Conservation (phyloP, 192 early-diverging fungal genomes). For the Backusella morwellensis region DNA sequence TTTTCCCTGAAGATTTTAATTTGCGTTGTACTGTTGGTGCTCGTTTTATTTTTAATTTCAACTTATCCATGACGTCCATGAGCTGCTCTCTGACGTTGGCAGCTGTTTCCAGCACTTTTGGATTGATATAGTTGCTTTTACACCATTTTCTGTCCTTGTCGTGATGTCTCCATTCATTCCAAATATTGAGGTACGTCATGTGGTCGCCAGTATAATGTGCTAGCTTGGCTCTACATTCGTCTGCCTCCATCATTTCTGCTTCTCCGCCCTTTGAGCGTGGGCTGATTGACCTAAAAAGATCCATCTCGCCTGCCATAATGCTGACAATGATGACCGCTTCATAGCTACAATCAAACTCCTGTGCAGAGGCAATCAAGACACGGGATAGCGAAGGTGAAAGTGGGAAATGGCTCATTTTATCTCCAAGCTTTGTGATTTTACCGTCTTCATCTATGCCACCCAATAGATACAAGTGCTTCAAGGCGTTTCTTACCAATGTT, state of each 20-base stretch:
- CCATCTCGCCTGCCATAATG: slow-evolving; percentile 85
- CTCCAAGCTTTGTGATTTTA: slow-evolving; percentile 77
- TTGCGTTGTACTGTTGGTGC: slow-evolving; percentile 12
- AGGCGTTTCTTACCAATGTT: slow-evolving; percentile 75
- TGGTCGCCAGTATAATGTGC: slow-evolving; percentile 93
- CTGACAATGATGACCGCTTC: slow-evolving; percentile 91
- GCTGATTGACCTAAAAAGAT: slow-evolving; percentile 85
- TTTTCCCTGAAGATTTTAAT: slow-evolving; percentile 10
- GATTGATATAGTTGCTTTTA: slow-evolving; percentile 85
- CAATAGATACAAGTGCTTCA: slow-evolving; percentile 87
- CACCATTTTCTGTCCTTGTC: slow-evolving; percentile 78
- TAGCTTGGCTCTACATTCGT: slow-evolving; percentile 79
- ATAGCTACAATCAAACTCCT: slow-evolving; percentile 77
- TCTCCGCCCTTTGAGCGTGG: slow-evolving; percentile 54
- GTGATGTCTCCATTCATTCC: slow-evolving; percentile 74
- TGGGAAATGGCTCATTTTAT: slow-evolving; percentile 90
- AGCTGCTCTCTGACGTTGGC: slow-evolving; percentile 88
- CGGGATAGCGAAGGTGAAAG: slow-evolving; percentile 89
- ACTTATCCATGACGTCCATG: slow-evolving; percentile 81
- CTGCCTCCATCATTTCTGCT: slow-evolving; percentile 77
- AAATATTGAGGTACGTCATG: slow-evolving; percentile 82
- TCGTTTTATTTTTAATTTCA: slow-evolving; percentile 44
- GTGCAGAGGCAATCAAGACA: slow-evolving; percentile 74
- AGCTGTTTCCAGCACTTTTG: slow-evolving; percentile 76
- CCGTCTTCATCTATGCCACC: slow-evolving; percentile 88